Conservation (phyloP, 2,329 filamentous ascomycete genomes). For the Cladosporium sp. region DNA sequence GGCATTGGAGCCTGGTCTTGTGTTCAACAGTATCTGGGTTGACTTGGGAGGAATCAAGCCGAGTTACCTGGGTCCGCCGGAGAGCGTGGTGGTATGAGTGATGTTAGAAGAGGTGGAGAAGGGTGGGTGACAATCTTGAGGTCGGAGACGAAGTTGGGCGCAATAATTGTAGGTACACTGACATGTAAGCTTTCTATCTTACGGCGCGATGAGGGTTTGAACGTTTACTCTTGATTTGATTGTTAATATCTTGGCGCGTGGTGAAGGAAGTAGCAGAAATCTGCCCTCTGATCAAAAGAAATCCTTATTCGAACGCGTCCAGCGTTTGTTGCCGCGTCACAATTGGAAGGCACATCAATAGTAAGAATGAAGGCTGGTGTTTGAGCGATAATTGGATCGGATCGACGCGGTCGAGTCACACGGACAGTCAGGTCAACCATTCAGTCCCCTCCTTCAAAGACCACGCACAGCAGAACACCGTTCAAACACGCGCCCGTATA, state of each 20-base stretch:
- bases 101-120: background rate
- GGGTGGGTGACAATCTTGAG: background rate
- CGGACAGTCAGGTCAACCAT: background rate
- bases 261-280: background rate
- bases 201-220: background rate
- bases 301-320: background rate
- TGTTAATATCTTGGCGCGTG: background rate
- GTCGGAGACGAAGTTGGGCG: background rate
- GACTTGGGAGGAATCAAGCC: conserved; percentile 37
- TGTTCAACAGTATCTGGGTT: conserved; percentile 40
- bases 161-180: background rate
- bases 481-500: background rate
- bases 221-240: background rate
- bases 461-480: background rate
- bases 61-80: conserved; percentile 40
- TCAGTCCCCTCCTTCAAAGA: background rate
- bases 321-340: background rate
- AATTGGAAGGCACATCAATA: background rate
- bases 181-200: background rate
- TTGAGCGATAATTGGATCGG: background rate
- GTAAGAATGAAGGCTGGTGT: background rate
- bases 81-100: conserved; percentile 34
- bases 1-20: conserved; percentile 48
- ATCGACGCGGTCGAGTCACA: background rate
- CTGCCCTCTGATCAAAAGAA: background rate